phyloP scores from a whole-genome alignment of 805 yeast genomes.

The Candida silvicultrix region DNA sequence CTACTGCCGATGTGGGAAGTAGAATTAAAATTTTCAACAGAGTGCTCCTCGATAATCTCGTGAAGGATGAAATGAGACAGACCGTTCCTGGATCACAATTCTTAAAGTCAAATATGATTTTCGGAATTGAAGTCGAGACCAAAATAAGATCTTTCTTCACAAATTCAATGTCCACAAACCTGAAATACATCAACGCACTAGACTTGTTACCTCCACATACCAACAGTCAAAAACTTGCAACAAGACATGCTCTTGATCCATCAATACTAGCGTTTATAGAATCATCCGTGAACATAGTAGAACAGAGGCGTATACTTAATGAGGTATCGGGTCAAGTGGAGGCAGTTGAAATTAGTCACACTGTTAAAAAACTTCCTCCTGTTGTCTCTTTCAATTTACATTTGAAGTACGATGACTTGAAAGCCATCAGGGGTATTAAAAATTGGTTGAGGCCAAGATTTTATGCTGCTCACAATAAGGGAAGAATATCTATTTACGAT shows the following conservation, averaged over 20 bases:
- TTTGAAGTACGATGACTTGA: conserved; percentile 48
- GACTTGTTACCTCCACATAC: conserved; percentile 14
- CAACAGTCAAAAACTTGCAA: conserved; percentile 15
- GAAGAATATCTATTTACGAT: conserved; percentile 31
- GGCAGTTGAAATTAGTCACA: conserved; percentile 44
- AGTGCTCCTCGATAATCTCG: conserved; percentile 48
- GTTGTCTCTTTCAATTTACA: conserved; percentile 57
- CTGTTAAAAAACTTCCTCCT: conserved; percentile 54
- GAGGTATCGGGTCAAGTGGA: conserved; percentile 46
- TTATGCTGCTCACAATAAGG: conserved; percentile 36
- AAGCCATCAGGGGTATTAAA: conserved; percentile 38
- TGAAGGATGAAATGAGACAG: conserved; percentile 40
- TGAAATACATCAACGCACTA: conserved; percentile 6
- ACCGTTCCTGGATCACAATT: conserved; percentile 3
- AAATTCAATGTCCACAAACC: conserved; percentile 4
- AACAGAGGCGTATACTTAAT: conserved; percentile 46
- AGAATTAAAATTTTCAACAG: conserved; percentile 47
- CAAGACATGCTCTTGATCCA: conserved; percentile 25
- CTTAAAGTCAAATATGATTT: conserved; percentile 22
- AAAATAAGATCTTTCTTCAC: conserved; percentile 27
- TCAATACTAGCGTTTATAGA: conserved; percentile 53
- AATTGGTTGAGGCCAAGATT: conserved; percentile 63
- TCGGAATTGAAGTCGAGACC: conserved; percentile 39
- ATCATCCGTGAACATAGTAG: conserved; percentile 47
- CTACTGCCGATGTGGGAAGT: conserved; percentile 13